Base-by-base conservation (phyloP, 2,329 filamentous ascomycete genomes). In the Fusarium sarcochroum region DNA sequence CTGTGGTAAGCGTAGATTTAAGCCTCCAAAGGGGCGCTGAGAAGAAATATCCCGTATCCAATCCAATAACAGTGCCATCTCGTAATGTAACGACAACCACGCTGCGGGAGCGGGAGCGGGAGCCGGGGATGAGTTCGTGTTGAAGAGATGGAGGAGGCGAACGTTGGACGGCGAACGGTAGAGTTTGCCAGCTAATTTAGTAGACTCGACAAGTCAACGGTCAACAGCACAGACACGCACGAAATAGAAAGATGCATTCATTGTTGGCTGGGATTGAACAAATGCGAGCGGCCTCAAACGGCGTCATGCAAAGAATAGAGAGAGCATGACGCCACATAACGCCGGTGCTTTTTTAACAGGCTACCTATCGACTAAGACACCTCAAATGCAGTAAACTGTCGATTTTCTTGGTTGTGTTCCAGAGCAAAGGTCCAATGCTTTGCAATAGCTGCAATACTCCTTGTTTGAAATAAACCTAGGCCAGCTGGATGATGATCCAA, bases 1-100 rank as follows among this genome's bases (percentile, higher is more conserved):
- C 60, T 67, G 42, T 40, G 60, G 58, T 58, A 73, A 74, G 71
- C 69, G 68, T 52, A 58, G 62, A 67, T 65, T 73, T 73, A 62
- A 72, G 62, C 61, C 67, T 71, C 58, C 45, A 41, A 58, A 55
- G 50, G 40, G 47, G 52, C 46, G 65, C 58, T 66, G 60, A 55
- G 35, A 50, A 25, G 46, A 63, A 40, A 30, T 11, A 54, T 40
- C 30, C 34, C 41, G 54, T 21, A 23, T 21, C 59, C 52, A 68
- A 59, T 68, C 48, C 23, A 59, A 27, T 23, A 45, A 30, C 41
- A 25, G 30, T 6, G 18, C 32, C 44, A 53, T 38, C 15, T 42
- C 21, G 32, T 35, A 17, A 35, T 61, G 13, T 11, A 55, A 49
- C 41, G 40, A n/a, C n/a, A 48, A 51, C 17, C 58, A 58, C 38